Conservation (phyloP, 2,329 filamentous ascomycete genomes). For the Coniochaeta ligniaria region DNA sequence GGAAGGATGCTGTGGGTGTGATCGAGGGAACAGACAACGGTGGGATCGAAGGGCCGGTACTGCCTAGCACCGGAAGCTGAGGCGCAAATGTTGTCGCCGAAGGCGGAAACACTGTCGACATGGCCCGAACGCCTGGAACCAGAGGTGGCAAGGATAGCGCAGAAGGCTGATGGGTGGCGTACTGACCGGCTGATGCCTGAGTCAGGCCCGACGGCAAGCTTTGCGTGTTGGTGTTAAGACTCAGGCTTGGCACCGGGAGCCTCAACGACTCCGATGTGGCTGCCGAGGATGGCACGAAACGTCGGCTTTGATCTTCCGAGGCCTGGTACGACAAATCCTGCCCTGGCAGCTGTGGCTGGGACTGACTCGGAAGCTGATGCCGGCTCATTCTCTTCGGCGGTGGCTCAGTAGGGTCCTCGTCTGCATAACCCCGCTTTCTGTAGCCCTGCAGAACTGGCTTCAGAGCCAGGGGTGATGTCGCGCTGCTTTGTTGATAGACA, state of each 20-base stretch:
- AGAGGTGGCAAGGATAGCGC: slow-evolving; percentile 56
- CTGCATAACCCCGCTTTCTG: slow-evolving; percentile 42
- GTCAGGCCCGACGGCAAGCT: slow-evolving; percentile 9
- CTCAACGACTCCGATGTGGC: slow-evolving; percentile 30
- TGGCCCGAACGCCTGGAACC: slow-evolving; percentile 56
- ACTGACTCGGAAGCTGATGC: slow-evolving; percentile 13
- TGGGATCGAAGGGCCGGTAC: slow-evolving; percentile 23
- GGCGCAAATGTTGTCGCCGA: slow-evolving; percentile 34
- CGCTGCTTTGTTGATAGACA: slow-evolving; percentile 24
- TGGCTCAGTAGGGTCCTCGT: slow-evolving; percentile 43
- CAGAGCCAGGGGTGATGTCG: slow-evolving; percentile 39
- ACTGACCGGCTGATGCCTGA: slow-evolving; percentile 29
- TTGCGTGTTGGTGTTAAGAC: slow-evolving; percentile 42
- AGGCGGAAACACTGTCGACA: slow-evolving; percentile 68
- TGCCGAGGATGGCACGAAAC: slow-evolving; percentile 1
- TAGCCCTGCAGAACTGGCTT: slow-evolving; percentile 28
- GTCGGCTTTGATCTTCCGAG: not conserved
- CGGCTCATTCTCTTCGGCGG: slow-evolving; percentile 43
- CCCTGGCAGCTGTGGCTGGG: slow-evolving; percentile 6
- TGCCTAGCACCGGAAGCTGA: slow-evolving; percentile 22
- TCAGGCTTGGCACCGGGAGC: slow-evolving; percentile 65
- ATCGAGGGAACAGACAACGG: slow-evolving; percentile 20
- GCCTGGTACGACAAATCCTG: slow-evolving; percentile 10
- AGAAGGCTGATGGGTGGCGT: slow-evolving; percentile 32
- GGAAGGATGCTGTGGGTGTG: slow-evolving; percentile 25